Evolutionary conservation across 176 grass and related monocot species (phyloP).

Genomic region (Otatea glauca): DNA sequence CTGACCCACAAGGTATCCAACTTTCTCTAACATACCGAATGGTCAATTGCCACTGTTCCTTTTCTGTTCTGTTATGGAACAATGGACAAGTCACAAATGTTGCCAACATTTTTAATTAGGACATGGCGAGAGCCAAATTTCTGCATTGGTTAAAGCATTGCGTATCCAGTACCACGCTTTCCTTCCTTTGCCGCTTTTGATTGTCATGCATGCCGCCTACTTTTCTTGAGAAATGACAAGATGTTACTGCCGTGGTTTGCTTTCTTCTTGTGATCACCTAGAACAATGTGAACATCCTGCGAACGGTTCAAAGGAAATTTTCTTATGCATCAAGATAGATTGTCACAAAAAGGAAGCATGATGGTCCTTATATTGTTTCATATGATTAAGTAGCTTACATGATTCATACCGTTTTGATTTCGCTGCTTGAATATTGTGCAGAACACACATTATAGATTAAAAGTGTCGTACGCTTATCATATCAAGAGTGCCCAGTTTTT

Average conservation of each 20-base stretch:
- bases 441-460: background rate
- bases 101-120: background rate
- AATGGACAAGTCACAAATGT: background rate
- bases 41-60: background rate
- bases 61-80: background rate
- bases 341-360: background rate
- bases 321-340: conserved; percentile 1
- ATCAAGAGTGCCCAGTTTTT: background rate
- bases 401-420: conserved; percentile 6
- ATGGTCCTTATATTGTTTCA: background rate
- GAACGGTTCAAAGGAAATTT: background rate
- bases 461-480: background rate
- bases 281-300: conserved; percentile 50
- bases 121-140: background rate
- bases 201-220: conserved; percentile 43
- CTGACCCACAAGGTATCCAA: background rate
- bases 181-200: background rate
- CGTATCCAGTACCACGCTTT: background rate
- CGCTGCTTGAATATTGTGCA: background rate
- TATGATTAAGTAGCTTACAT: background rate
- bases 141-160: background rate
- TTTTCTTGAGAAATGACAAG: conserved; percentile 67
- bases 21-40: background rate
- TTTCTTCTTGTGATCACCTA: conserved; percentile 59
- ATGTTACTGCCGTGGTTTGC: conserved; percentile 56